Percentiles rank a stretch among this genome's conserved stretches.
Evolutionary conservation across 257 asterid genomes (phyloP).

Genomic region (Solanum okadae): DNA sequence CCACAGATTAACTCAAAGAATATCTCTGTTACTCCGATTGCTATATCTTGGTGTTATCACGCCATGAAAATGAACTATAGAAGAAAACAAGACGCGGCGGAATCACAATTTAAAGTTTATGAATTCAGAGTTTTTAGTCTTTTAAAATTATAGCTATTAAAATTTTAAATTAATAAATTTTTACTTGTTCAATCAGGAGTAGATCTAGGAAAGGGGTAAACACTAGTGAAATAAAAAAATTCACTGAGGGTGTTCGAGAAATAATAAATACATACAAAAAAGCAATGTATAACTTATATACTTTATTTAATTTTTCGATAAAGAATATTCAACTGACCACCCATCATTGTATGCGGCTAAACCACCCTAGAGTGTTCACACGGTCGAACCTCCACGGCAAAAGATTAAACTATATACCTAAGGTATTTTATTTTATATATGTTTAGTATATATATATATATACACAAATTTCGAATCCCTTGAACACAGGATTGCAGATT

Average conservation of each 20-base stretch:
- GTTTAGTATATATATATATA: too few species aligned
- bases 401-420: background rate
- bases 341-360: too few species aligned
- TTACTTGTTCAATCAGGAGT: background rate
- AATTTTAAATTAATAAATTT: background rate
- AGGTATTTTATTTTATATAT: too few species aligned
- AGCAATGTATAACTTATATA: too few species aligned
- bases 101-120: background rate
- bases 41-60: background rate
- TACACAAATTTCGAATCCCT: background rate
- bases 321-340: too few species aligned
- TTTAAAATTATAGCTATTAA: background rate
- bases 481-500: background rate
- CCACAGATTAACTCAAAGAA: background rate
- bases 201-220: background rate
- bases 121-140: rapidly evolving
- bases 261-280: background rate
- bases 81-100: rapidly evolving
- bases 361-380: background rate
- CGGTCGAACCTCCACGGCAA: background rate
- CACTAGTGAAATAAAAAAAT: too few species aligned
- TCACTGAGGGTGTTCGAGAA: too few species aligned
- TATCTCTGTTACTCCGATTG: background rate
- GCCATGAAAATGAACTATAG: background rate
- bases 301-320: too few species aligned